A percentile compares a stretch with the other conserved stretches of the same genome.
phyloP scores from a whole-genome alignment of 2,329 filamentous ascomycete genomes.

The Pseudovirgaria hyperparasitica region DNA sequence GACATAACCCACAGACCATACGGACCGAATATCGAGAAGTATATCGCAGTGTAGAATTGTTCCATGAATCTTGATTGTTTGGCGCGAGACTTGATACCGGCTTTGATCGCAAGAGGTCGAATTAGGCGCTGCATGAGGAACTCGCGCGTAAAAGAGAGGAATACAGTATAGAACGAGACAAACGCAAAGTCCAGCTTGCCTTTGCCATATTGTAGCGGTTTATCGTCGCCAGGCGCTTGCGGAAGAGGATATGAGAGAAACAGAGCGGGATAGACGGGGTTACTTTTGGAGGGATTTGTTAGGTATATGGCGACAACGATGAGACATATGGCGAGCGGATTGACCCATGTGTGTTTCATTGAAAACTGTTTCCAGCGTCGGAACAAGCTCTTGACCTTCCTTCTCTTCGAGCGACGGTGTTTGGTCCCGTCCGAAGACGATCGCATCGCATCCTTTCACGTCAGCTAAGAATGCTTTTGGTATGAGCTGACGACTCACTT shows the following conservation, averaged over 20 bases:
- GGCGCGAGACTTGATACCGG: constrained; percentile 55
- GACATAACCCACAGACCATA: constrained; percentile 85
- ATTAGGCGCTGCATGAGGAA: constrained; percentile 90
- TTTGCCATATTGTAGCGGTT: constrained; percentile 64
- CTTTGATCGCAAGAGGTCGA: constrained; percentile 57
- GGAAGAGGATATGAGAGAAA: constrained; percentile 81
- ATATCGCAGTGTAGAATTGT: constrained; percentile 85
- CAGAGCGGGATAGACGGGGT: constrained; percentile 68
- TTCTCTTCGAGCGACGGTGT: constrained; percentile 31
- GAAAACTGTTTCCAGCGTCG: constrained; percentile 33
- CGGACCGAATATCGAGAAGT: constrained; percentile 73
- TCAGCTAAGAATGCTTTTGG: no score
- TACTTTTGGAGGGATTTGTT: constrained; percentile 62
- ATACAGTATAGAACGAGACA: constrained; percentile 76
- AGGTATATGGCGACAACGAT: constrained; percentile 57
- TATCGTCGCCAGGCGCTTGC: constrained; percentile 29
- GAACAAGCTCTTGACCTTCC: constrained; percentile 31
- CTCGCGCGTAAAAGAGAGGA: constrained; percentile 86
- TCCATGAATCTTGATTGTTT: constrained; percentile 94
- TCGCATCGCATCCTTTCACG: no score
- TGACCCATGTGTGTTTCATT: constrained; percentile 46
- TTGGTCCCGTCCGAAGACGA: constrained; percentile 11
- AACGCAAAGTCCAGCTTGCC: constrained; percentile 78
- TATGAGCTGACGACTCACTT: constrained; percentile 8
- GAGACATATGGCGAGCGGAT: constrained; percentile 55